Percentiles rank a stretch among this genome's conserved stretches.
Evolutionary conservation across 2,329 filamentous ascomycete genomes (phyloP).

Genomic region (Raffaelea ambrosiae): DNA sequence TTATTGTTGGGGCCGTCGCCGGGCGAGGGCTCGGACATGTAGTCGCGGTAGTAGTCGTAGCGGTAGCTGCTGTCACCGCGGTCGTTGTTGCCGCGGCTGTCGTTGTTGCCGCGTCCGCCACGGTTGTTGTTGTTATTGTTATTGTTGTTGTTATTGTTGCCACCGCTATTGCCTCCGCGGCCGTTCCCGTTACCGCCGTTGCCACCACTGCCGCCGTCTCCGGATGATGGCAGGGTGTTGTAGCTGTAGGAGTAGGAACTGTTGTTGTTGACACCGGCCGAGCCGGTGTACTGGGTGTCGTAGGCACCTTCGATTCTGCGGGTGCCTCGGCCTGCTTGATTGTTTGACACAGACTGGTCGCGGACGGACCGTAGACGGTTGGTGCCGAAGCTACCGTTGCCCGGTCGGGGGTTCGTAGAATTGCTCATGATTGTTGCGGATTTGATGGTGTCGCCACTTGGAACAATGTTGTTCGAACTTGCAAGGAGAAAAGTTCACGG

Average conservation of each 20-base stretch:
- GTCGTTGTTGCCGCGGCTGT: conserved; percentile 4
- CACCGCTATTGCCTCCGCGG: not conserved
- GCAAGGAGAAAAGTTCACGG: no score
- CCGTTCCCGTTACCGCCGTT: not conserved
- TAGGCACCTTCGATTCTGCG: not conserved
- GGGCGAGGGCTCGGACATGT: conserved; percentile 6
- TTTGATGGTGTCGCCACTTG: no score
- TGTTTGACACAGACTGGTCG: conserved; percentile 1
- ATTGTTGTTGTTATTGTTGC: not conserved
- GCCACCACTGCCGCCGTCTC: not conserved
- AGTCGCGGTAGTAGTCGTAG: conserved; percentile 10
- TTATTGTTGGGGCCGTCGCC: not conserved
- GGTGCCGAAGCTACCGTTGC: conserved; percentile 1
- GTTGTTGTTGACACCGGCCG: conserved; percentile 1
- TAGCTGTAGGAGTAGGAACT: conserved; percentile 6
- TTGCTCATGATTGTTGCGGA: conserved; percentile 3
- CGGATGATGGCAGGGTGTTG: not conserved
- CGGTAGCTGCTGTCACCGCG: conserved; percentile 8
- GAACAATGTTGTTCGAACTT: no score
- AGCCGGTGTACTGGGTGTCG: conserved; percentile 2
- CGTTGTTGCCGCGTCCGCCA: no score
- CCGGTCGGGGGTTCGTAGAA: conserved; percentile 9
- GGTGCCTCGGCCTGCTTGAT: not conserved
- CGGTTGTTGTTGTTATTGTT: not conserved
- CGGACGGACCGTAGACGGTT: conserved; percentile 5